A percentile compares a stretch with the other conserved stretches of the same genome.
Evolutionary conservation across 768 basidiomycete species (phyloP).

Genomic region (Cantharellus cinnabarinus): DNA sequence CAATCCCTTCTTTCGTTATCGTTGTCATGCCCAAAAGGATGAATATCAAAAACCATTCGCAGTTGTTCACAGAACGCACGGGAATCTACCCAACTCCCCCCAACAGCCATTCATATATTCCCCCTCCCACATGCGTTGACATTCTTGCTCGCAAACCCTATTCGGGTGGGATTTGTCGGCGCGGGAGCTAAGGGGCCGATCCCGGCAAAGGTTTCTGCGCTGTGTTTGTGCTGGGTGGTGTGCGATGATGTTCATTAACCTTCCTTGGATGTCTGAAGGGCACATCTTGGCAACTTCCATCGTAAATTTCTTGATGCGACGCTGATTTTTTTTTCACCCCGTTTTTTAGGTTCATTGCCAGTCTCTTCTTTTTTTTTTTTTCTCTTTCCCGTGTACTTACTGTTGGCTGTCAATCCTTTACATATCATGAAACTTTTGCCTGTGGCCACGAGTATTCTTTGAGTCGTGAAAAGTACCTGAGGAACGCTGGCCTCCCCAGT

Average conservation of each 20-base stretch:
- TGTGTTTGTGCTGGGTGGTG: not conserved
- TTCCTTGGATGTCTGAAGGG: slow-evolving; percentile 1
- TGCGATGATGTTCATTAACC: not conserved
- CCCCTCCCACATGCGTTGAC: not conserved
- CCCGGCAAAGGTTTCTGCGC: not conserved
- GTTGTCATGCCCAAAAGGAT: not conserved
- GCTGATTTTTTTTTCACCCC: not conserved
- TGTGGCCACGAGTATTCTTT: too few relatives aligned
- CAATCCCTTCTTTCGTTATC: not conserved
- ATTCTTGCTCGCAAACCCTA: not conserved
- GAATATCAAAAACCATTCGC: not conserved
- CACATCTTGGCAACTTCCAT: not conserved
- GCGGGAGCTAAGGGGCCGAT: slow-evolving; percentile 1
- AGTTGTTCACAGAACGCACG: slow-evolving; percentile 1
- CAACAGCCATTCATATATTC: not conserved
- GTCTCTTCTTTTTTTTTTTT: not conserved
- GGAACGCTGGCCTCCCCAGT: too few relatives aligned
- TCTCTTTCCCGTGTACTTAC: not conserved
- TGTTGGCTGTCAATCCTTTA: not conserved
- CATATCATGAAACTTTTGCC: too few relatives aligned
- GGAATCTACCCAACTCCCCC: not conserved
- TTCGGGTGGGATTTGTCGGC: not conserved
- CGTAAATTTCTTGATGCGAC: not conserved
- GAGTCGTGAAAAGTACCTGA: too few relatives aligned
- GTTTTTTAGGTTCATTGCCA: not conserved